phyloP scores from a whole-genome alignment of 257 asterid species.

The Orobanche coerulescens region DNA sequence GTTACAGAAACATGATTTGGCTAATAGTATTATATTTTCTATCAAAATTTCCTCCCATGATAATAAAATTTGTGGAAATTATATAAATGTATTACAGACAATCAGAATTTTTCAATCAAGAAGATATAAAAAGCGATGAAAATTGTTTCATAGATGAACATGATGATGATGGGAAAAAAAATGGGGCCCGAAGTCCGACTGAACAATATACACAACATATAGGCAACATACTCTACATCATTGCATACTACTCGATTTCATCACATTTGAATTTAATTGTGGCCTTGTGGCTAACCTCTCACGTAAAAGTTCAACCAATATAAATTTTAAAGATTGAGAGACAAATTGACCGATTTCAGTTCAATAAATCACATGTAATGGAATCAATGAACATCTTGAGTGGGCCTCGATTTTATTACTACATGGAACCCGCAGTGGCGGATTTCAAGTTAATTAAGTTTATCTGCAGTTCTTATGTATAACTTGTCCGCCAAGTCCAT shows the following conservation, averaged over 20 bases:
- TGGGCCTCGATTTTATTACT: background rate
- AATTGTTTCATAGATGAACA: background rate
- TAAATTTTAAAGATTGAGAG: background rate
- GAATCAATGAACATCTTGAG: too few relatives aligned
- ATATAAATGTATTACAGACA: conserved; percentile 1
- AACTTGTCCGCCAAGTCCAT: background rate
- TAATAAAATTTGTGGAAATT: conserved; percentile 13
- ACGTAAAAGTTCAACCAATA: conserved; percentile 8
- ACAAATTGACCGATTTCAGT: too few relatives aligned
- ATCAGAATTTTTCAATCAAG: conserved; percentile 3
- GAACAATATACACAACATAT: conserved; percentile 1
- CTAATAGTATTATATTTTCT: background rate
- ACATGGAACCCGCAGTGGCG: background rate
- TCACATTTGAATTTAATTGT: background rate
- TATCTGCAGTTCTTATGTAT: background rate
- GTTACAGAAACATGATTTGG: background rate
- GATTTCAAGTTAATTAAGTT: background rate
- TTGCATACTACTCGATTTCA: background rate
- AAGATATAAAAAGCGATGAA: background rate
- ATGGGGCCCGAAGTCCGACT: background rate
- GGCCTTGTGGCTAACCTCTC: background rate
- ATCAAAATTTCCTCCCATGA: background rate
- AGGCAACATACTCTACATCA: background rate
- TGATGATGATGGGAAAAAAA: background rate
- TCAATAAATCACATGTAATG: too few relatives aligned